Base-by-base conservation (phyloP, 371 early-diverging fungal genomes). In the Apophysomyces variabilis region DNA sequence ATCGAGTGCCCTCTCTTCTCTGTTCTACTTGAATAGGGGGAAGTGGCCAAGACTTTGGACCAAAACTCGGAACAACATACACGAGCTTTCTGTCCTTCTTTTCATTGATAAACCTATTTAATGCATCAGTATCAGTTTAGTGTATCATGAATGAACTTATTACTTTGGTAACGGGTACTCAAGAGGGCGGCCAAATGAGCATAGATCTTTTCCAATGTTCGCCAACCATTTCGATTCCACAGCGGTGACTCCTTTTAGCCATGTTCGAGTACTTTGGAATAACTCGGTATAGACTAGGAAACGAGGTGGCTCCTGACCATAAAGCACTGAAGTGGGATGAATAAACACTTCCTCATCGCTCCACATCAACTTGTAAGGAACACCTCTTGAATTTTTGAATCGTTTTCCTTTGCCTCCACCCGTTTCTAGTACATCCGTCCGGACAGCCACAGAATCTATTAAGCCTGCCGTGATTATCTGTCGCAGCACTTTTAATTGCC, bases 381-480 rank as follows among this genome's bases (percentile, higher is more conserved):
- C 82, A 14, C 79, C 72, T 66, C 83, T 76, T 9, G 84, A 69
- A 63, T 83, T 77, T 67, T 83, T 82, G 66, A 68, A 77, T 7
- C 69, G 67, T 0, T 72, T 67, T 12, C 79, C 81, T 58, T 74
- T 77, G 1, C 76, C 84, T 12, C 82, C 84, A 5, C 79, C 83
- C n/a, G 88, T 78, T 12, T 88, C 91, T 6, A 90, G 69, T 32
- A 92, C 77, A 61, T 91, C 92, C 62, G 83, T 85, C 4, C 93
- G 88, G 56, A 91, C 80, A 0, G 99, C 99, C 5, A 98, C 87
- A 14, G 92, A 93, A 73, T 98, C 99, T 61, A 94, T 85, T 66
- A 92, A 97, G 1, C 97, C 96, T 4, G 95, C 89, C 1, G 93
- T 80, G 1, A 98, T 64, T 39, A 97, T 87, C 75, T 98, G 97